Percentiles rank a stretch among this genome's conserved stretches.
Conservation (phyloP, 306 rosid genomes). For the Hylodesmum podocarpum region DNA sequence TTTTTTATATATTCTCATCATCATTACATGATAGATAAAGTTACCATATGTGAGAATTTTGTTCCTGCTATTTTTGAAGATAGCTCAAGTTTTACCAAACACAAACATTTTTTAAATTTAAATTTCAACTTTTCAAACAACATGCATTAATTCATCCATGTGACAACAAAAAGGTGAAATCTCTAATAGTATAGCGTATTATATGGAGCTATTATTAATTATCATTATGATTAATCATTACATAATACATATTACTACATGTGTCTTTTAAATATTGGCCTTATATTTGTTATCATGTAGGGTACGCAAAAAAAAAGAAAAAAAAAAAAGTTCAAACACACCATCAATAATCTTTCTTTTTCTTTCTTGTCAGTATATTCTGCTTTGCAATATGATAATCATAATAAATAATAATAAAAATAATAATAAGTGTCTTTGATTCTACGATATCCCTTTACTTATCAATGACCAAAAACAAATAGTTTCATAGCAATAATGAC, state of each 20-base stretch:
- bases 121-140: slow-evolving; percentile 16
- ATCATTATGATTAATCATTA: slow-evolving; percentile 45
- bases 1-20: too few species aligned
- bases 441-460: slow-evolving; percentile 36
- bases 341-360: slow-evolving; percentile 29
- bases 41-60: background rate
- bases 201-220: slow-evolving; percentile 38
- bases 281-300: slow-evolving; percentile 41
- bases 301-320: slow-evolving; percentile 24
- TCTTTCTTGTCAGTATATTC: slow-evolving; percentile 34
- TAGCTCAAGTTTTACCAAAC: background rate
- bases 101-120: background rate
- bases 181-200: slow-evolving; percentile 10
- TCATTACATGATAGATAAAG: slow-evolving; percentile 19
- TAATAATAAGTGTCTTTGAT: slow-evolving; percentile 42
- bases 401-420: too few species aligned
- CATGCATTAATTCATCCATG: slow-evolving; percentile 35
- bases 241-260: slow-evolving; percentile 44
- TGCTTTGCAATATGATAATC: slow-evolving; percentile 39
- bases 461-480: slow-evolving; percentile 10
- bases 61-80: slow-evolving; percentile 4
- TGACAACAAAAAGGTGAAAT: slow-evolving; percentile 26
- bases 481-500: slow-evolving; percentile 15
- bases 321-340: slow-evolving; percentile 34
- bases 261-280: slow-evolving; percentile 49